phyloP scores from a whole-genome alignment of 73 alveolate genomes.

The Urostyla sp. region DNA sequence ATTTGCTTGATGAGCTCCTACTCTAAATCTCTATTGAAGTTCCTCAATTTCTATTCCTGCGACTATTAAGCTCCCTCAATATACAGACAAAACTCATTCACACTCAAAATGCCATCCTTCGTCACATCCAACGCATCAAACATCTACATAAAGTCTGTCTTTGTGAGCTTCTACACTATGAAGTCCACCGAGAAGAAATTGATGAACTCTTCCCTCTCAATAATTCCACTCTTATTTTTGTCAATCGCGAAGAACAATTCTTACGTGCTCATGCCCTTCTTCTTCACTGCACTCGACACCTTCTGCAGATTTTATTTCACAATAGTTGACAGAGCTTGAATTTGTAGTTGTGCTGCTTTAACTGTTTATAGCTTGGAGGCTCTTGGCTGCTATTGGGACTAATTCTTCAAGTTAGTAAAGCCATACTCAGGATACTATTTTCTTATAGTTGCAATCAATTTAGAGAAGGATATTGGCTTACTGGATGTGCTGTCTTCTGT shows the following conservation, averaged over 20 bases:
- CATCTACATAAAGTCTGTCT: conserved; percentile 5
- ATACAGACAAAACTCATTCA: conserved; percentile 39
- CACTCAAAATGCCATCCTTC: conserved; percentile 32
- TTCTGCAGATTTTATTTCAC: too few species aligned
- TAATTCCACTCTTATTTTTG: conserved; percentile 20
- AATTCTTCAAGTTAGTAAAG: neutral
- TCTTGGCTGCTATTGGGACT: too few species aligned
- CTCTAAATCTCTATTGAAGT: conserved; percentile 37
- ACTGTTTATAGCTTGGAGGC: too few species aligned
- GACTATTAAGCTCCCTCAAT: conserved; percentile 27
- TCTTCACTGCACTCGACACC: too few species aligned
- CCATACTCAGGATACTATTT: conserved; percentile 12
- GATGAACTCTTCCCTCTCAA: conserved; percentile 35
- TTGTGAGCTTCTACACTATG: neutral
- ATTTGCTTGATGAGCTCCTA: conserved; percentile 17
- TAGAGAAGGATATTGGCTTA: conserved; percentile 13
- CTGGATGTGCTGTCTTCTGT: conserved; percentile 1
- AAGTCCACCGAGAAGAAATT: conserved; percentile 5
- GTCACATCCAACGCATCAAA: conserved; percentile 51
- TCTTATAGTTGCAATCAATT: conserved; percentile 12
- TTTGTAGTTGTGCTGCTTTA: too few species aligned
- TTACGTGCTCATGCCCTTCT: too few species aligned
- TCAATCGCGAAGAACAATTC: conserved; percentile 6
- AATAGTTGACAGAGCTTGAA: too few species aligned
- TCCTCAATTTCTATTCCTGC: conserved; percentile 14